phyloP scores from a whole-genome alignment of 228 moss, liverwort and hornwort genomes.

The Sphagnum magellanicum region DNA sequence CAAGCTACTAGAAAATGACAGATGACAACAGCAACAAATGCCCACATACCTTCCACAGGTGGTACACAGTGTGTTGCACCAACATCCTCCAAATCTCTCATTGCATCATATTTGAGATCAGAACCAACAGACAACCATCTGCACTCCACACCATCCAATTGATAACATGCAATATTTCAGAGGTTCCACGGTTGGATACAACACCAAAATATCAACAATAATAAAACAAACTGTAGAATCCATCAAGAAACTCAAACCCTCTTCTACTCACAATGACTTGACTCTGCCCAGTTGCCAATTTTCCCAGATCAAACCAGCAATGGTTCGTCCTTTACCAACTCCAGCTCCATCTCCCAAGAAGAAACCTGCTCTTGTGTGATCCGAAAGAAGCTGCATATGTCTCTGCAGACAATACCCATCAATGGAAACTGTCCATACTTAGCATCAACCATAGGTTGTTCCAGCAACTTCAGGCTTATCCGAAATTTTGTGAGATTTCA shows the following conservation, averaged over 20 bases:
- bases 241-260: not conserved
- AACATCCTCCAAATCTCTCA: slow-evolving; percentile 94
- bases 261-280: slow-evolving; percentile 63
- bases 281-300: slow-evolving; percentile 93
- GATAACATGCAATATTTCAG: no score
- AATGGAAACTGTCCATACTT: not conserved
- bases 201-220: no score
- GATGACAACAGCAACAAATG: no score
- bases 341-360: slow-evolving; percentile 99
- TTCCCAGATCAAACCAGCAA: slow-evolving; percentile 98
- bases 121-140: slow-evolving; percentile 99
- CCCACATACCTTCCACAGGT: no score
- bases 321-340: slow-evolving; percentile 97
- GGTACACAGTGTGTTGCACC: slow-evolving; percentile 31
- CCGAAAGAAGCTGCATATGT: slow-evolving; percentile 76
- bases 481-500: not conserved
- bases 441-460: not conserved
- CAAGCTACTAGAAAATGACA: no score
- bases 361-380: slow-evolving; percentile 75
- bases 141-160: slow-evolving; percentile 8
- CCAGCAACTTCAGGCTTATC: not conserved
- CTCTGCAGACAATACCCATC: slow-evolving; percentile 40
- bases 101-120: slow-evolving; percentile 94
- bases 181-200: no score
- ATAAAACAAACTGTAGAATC: no score